Evolutionary conservation across 768 basidiomycete species (phyloP), one percentile per base, ranked within the genome.

Genomic region (Psilocybe subaeruginosa): DNA sequence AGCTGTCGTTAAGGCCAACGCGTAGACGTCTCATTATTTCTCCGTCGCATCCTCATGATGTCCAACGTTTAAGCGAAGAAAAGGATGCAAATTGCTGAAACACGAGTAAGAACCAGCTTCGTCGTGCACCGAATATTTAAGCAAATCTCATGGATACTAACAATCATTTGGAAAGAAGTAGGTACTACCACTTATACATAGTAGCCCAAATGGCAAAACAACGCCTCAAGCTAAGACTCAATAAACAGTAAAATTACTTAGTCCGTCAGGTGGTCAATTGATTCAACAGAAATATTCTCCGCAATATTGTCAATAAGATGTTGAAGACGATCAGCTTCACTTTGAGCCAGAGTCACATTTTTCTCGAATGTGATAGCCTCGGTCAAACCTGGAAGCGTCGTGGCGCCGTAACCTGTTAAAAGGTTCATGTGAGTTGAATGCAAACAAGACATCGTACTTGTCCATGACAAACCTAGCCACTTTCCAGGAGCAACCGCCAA

Each of bases 401-500:
- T 95, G 0, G 93, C 91, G 16, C 93, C 93, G 68, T 93, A 92
- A 7, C 91, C 90, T 89, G 43, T 53, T 27, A 37, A 33, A 86
- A 17, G 48, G 29, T 27, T 23, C 39, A 29, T 17, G n/a, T 29
- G n/a, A 56, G 35, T 39, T 17, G n/a, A 27, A 23, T 39, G 16
- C 16, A 9, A n/a, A 23, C 23, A 48, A 29, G 29, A 8, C 23
- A 39, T 33, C 8, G 29, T 46, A 23, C 54, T 53, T 45, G 41
- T 43, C n/a, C 58, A 51, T 8, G 49, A 76, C 82, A 65, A 65
- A 91, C 90, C 89, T 49, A 90, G 84, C 86, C 89, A 89, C 73
- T 92, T 88, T 49, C 93, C 94, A 31, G 95, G 94, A 4, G 94
- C 92, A 54, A 94, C 91, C 48, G 84, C 93, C 16, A 94, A 80